Conservation (phyloP, 495 filamentous ascomycete species). For the Clohesyomyces aquaticus region DNA sequence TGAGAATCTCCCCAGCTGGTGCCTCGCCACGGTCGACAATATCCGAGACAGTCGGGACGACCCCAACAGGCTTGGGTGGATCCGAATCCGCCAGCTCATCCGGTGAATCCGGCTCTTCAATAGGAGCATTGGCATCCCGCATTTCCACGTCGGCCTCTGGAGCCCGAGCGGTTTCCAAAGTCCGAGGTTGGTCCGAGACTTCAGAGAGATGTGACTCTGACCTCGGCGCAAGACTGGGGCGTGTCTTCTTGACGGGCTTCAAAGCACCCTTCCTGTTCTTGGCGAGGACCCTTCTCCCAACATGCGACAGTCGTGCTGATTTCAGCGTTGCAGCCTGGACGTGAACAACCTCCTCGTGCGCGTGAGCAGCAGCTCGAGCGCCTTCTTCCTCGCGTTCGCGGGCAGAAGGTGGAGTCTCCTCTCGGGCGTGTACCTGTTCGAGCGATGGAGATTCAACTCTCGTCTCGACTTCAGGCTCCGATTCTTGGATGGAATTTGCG, state of each 20-base stretch:
- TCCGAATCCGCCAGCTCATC: slow-evolving; percentile 14
- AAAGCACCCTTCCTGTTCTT: slow-evolving; percentile 19
- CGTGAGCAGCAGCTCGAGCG: slow-evolving; percentile 29
- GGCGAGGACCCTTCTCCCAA: background rate
- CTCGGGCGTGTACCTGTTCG: slow-evolving; percentile 9
- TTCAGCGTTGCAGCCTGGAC: slow-evolving; percentile 11
- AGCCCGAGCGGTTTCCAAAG: background rate
- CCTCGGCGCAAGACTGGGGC: background rate
- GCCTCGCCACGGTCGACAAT: slow-evolving; percentile 8
- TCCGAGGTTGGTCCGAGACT: background rate
- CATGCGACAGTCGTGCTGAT: background rate
- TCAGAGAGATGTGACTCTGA: background rate
- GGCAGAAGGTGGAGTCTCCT: slow-evolving; percentile 26
- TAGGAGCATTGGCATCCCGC: background rate
- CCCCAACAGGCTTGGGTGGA: background rate
- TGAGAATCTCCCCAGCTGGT: slow-evolving; percentile 7
- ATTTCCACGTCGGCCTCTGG: slow-evolving; percentile 4
- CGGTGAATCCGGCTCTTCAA: background rate
- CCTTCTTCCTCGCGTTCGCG: slow-evolving; percentile 37
- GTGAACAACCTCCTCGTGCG: slow-evolving; percentile 14
- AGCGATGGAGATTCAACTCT: too few relatives aligned
- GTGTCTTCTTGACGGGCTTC: slow-evolving; percentile 26
- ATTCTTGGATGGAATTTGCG: background rate
- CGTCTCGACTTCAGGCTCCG: too few relatives aligned
- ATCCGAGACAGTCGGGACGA: background rate